Percentiles rank a stretch among this genome's conserved stretches.
Evolutionary conservation across 768 basidiomycete genomes (phyloP).

Genomic region (button mushroom (Agaricus bisporus)): DNA sequence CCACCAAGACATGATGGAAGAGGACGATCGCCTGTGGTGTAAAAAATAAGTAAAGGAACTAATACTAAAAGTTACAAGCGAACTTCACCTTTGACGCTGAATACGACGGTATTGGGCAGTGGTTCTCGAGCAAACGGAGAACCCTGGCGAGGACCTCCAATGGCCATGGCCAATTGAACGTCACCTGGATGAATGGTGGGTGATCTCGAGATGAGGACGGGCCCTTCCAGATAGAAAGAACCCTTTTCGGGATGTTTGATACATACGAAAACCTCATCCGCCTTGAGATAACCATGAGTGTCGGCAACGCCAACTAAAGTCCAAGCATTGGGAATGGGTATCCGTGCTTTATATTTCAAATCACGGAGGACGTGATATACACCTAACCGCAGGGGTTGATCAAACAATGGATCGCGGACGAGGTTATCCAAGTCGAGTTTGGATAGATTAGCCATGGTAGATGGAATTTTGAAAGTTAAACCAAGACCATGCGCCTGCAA

Average conservation of each 20-base stretch:
- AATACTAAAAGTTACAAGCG: neutral
- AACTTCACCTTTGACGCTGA: conserved; percentile 44
- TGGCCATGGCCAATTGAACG: conserved; percentile 48
- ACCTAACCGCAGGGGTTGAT: conserved; percentile 43
- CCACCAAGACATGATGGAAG: conserved; percentile 58
- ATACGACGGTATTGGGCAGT: conserved; percentile 55
- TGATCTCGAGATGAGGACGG: conserved; percentile 50
- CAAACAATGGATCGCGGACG: conserved; percentile 37
- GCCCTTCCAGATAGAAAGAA: conserved; percentile 44
- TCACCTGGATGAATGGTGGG: conserved; percentile 67
- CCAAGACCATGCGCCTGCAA: conserved; percentile 55
- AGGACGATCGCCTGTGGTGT: conserved; percentile 42
- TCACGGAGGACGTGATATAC: conserved; percentile 56
- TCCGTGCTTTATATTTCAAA: conserved; percentile 60
- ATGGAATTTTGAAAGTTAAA: conserved; percentile 45
- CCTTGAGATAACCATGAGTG: conserved; percentile 42
- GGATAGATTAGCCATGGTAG: conserved; percentile 39
- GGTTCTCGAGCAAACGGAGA: conserved; percentile 46
- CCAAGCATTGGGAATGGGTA: conserved; percentile 55
- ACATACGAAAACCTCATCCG: conserved; percentile 56
- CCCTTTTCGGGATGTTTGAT: conserved; percentile 34
- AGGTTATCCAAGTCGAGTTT: conserved; percentile 37
- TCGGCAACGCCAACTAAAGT: conserved; percentile 72
- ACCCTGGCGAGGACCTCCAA: conserved; percentile 45
- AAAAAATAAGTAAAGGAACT: neutral